Conservation (phyloP, 179 eudicot species). For the Vitellaria paradoxa region DNA sequence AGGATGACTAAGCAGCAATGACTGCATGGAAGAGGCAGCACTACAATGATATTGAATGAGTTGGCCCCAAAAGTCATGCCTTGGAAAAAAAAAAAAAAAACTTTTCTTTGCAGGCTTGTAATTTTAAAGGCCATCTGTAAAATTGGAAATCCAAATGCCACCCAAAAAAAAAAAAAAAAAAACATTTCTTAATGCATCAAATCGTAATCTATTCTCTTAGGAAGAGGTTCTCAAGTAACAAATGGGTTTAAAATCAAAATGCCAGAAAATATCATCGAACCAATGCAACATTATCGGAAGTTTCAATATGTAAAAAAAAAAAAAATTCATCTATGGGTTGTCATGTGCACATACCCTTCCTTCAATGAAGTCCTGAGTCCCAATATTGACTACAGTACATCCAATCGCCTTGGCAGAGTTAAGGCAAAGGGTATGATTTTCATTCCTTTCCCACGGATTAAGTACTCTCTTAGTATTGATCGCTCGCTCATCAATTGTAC, state of each 20-base stretch:
- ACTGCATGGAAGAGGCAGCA: neutral
- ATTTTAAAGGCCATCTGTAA: neutral
- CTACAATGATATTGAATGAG: too few species aligned
- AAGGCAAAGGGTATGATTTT: slow-evolving; percentile 90
- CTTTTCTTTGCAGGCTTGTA: slow-evolving; percentile 3
- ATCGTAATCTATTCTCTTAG: neutral
- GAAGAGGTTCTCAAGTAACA: neutral
- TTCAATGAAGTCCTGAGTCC: slow-evolving; percentile 93
- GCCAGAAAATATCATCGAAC: neutral
- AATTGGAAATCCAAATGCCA: too few species aligned
- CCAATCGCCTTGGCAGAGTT: slow-evolving; percentile 99
- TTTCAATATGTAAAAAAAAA: neutral
- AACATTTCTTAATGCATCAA: neutral
- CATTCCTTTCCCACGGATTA: slow-evolving; percentile 99
- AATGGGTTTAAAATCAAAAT: neutral
- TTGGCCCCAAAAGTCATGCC: neutral
- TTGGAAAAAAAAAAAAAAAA: neutral
- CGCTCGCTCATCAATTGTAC: slow-evolving; percentile 96
- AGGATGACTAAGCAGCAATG: neutral
- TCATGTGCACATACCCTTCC: slow-evolving; percentile 70
- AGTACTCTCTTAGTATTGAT: slow-evolving; percentile 82
- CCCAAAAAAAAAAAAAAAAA: too few species aligned
- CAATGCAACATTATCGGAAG: too few species aligned
- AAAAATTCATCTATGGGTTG: neutral
- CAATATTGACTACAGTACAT: slow-evolving; percentile 93